Evolutionary conservation across 306 rosid genomes (phyloP), one percentile per base, ranked within the genome.

Genomic region (Astragalus membranaceus): DNA sequence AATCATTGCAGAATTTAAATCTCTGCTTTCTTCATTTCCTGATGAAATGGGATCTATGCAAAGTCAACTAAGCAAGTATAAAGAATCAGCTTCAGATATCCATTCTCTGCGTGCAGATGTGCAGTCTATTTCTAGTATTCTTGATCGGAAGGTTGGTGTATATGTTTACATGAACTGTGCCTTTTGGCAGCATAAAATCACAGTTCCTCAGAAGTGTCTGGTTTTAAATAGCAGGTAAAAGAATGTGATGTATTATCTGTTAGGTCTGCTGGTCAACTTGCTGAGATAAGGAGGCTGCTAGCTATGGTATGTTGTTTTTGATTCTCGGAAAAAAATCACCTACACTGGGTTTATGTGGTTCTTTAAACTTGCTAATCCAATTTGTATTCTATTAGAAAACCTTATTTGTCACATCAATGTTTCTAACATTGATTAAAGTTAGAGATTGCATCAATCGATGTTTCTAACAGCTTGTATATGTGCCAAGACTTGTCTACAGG

Each of bases 21-120:
- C 91, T 51, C 70, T 94, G 84, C 83, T 91, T 72, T 91, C 99
- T 77, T 87, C 97, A 9, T 94, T 94, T 87, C 99, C 99, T 33
- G 92, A 86, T 68, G 84, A 89, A 80, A 94, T 94, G 98, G 89
- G 85, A 64, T 77, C 85, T 68, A 94, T 94, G 99, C 96, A 94
- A 79, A 84, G 70, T 72, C 90, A 91, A 67, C 49, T 94, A 46
- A 85, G 84, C 32, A 86, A 89, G 84, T 83, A 83, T 72, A 94
- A 94, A 80, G 96, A 91, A 82, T 85, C 89, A 64, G 95, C 97
- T 79, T 80, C 92, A 10, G 91, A 91, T 72, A 82, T 91, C 75
- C 92, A 94, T 83, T 84, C 96, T 80, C 69, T 94, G 71, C 88
- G 87, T 73, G 96, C 99, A 62, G 86, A 91, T 60, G 86, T 87